A percentile compares a stretch with the other conserved stretches of the same genome.
These are phyloP conservation scores for Sedum album DNA, from an alignment of 164 flowering plant species.

Conservation along the genomic window DNA sequence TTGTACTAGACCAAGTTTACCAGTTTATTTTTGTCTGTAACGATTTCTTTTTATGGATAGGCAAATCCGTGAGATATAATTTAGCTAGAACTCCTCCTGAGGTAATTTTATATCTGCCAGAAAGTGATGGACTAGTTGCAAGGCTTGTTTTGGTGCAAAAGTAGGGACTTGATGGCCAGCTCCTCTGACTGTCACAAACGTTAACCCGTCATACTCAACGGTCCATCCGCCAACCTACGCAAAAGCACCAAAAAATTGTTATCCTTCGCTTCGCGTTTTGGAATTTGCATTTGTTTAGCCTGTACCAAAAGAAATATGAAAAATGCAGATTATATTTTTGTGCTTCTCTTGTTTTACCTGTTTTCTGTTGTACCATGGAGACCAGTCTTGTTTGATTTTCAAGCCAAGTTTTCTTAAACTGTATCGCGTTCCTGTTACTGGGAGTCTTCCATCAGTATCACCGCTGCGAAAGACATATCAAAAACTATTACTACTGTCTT, in stretches of 20 bases:
- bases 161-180: conserved; percentile 79
- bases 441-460: conserved; percentile 68
- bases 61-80: neutral
- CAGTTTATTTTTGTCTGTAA: no score
- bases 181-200: conserved; percentile 57
- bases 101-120: conserved; percentile 40
- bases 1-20: no score
- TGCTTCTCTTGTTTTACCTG: conserved; percentile 32
- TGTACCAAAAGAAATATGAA: neutral
- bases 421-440: conserved; percentile 56
- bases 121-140: conserved; percentile 47
- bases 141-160: conserved; percentile 40
- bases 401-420: conserved; percentile 41
- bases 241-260: neutral
- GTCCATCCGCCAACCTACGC: conserved; percentile 74
- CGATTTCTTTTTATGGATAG: neutral
- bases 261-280: neutral
- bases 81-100: conserved; percentile 14
- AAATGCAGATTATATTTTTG: neutral
- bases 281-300: neutral
- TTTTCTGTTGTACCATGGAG: conserved; percentile 45
- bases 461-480: conserved; percentile 30
- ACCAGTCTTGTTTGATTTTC: conserved; percentile 41
- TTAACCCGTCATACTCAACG: conserved; percentile 43
- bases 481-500: neutral